These are phyloP conservation scores for Fraxinus angustifolia DNA, from an alignment of 305 asterid species.

Conservation along the genomic window DNA sequence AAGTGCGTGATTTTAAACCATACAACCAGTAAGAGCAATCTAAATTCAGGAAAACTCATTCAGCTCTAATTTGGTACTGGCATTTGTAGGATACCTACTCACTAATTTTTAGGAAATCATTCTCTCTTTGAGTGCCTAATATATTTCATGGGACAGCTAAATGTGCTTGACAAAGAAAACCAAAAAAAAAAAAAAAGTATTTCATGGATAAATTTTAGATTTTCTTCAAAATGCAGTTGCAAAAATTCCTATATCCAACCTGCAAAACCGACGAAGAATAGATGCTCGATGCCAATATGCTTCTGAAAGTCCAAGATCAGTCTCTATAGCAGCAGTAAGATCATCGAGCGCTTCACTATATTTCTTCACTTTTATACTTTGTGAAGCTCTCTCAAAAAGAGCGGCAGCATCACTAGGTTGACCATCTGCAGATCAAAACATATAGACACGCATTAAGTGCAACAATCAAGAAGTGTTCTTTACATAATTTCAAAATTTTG, in stretches of 20 bases:
- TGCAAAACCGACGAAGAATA: constrained; percentile 76
- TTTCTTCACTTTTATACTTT: constrained; percentile 72
- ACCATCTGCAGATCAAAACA: constrained; percentile 46
- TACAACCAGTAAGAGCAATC: background rate
- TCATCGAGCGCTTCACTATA: constrained; percentile 83
- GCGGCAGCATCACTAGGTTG: constrained; percentile 68
- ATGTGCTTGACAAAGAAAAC: background rate
- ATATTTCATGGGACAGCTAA: background rate
- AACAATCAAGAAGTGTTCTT: background rate
- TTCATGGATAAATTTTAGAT: background rate
- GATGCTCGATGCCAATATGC: constrained; percentile 82
- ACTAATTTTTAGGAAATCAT: background rate
- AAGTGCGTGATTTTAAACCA: background rate
- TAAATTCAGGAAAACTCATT: background rate
- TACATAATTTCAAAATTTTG: background rate
- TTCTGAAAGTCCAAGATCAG: constrained; percentile 76
- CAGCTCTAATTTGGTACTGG: background rate
- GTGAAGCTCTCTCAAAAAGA: constrained; percentile 65
- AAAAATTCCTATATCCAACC: constrained; percentile 34
- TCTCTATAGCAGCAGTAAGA: constrained; percentile 79
- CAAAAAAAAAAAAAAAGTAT: background rate
- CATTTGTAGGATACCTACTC: background rate
- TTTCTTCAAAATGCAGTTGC: background rate
- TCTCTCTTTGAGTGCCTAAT: background rate
- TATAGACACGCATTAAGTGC: constrained; percentile 4